Conservation (phyloP, 306 rosid genomes). For the Quercus engelmannii region DNA sequence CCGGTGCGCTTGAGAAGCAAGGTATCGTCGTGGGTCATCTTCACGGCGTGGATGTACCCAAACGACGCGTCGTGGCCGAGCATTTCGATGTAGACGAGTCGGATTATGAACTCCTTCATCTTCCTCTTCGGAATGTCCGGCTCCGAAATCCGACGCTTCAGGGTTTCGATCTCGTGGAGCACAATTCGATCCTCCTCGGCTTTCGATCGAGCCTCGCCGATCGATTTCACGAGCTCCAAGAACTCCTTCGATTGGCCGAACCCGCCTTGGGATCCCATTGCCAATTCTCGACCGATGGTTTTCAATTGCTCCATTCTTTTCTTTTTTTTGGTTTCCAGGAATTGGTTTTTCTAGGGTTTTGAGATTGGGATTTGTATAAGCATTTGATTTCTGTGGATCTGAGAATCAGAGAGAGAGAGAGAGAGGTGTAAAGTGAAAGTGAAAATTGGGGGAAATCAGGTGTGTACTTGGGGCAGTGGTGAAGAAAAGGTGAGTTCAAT, state of each 20-base stretch:
- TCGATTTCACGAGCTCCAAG: slow-evolving; percentile 84
- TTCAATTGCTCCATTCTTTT: slow-evolving; percentile 77
- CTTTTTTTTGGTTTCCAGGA: too few relatives aligned
- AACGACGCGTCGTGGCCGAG: slow-evolving; percentile 93
- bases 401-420: too few relatives aligned
- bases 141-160: slow-evolving; percentile 73
- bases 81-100: slow-evolving; percentile 92
- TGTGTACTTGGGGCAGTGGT: too few relatives aligned
- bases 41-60: slow-evolving; percentile 93
- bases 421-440: too few relatives aligned
- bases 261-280: slow-evolving; percentile 98
- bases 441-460: too few relatives aligned
- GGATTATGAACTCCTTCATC: slow-evolving; percentile 92
- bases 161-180: slow-evolving; percentile 85
- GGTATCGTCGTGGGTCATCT: slow-evolving; percentile 86
- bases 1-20: slow-evolving; percentile 83
- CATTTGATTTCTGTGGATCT: background rate
- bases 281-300: slow-evolving; percentile 86
- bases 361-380: background rate
- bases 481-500: too few relatives aligned
- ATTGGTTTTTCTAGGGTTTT: background rate
- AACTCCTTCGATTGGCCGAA: slow-evolving; percentile 95
- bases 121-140: slow-evolving; percentile 88
- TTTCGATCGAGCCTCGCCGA: slow-evolving; percentile 96
- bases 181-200: slow-evolving; percentile 95